Conservation (phyloP, 257 asterid species). For the Solanum habrochaites region DNA sequence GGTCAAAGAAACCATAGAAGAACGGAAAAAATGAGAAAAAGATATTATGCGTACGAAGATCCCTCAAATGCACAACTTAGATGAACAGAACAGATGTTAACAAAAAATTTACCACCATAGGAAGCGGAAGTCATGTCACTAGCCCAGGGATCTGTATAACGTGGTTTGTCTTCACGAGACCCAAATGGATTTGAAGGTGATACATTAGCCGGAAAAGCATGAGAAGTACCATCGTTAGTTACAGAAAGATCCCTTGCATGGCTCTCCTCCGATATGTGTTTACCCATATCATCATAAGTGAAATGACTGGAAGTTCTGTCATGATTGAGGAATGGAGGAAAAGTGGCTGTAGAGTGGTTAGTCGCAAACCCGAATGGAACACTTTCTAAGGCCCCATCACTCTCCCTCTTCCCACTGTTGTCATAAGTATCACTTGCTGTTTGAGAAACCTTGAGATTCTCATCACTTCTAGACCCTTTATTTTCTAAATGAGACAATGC, state of each 20-base stretch:
- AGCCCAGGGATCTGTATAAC: conserved; percentile 19
- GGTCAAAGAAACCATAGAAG: not conserved
- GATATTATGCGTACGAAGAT: not conserved
- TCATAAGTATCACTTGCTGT: conserved; percentile 14
- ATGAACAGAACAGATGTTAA: not conserved
- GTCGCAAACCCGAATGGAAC: conserved; percentile 18
- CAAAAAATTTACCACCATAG: conserved; percentile 37
- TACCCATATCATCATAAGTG: conserved; percentile 16
- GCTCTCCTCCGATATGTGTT: conserved; percentile 18
- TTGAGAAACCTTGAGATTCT: conserved; percentile 19
- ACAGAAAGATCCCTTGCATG: conserved; percentile 22
- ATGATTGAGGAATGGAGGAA: conserved; percentile 14
- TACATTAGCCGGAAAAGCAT: conserved; percentile 20
- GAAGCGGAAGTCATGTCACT: conserved; percentile 26
- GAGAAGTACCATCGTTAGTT: conserved; percentile 23
- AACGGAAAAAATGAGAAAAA: not conserved
- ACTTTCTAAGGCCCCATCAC: conserved; percentile 25
- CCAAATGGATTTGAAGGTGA: conserved; percentile 24
- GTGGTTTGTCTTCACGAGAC: conserved; percentile 20
- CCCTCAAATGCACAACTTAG: not conserved
- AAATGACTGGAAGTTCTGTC: conserved; percentile 18
- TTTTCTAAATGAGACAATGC: conserved; percentile 12
- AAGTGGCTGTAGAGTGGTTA: conserved; percentile 9
- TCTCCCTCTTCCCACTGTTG: conserved; percentile 23
- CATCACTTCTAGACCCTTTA: conserved; percentile 26